Evolutionary conservation across 2,329 filamentous ascomycete species (phyloP).

Genomic region (Nigrograna mackinnonii): DNA sequence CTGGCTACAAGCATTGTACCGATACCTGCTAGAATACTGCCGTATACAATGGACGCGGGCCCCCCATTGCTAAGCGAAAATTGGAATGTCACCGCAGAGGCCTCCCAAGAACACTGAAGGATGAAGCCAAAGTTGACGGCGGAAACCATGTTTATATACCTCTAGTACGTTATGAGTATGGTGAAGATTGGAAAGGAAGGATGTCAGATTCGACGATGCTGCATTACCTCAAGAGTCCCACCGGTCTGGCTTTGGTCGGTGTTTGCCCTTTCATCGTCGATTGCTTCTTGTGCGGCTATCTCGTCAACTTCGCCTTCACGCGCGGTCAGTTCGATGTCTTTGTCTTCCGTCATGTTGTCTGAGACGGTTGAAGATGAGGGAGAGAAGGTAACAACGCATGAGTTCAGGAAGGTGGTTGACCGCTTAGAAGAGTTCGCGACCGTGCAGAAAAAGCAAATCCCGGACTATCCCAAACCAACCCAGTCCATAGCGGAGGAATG

Average conservation of each 20-base stretch:
- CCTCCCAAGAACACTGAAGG: slow-evolving; percentile 27
- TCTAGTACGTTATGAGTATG: too few species aligned
- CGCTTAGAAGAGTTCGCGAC: background rate
- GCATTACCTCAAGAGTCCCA: slow-evolving; percentile 20
- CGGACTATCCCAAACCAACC: background rate
- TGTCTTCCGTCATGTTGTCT: slow-evolving; percentile 7
- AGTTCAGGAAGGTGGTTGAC: background rate
- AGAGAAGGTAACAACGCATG: background rate
- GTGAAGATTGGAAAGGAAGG: too few species aligned
- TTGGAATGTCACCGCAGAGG: slow-evolving; percentile 28
- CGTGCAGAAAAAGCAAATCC: background rate
- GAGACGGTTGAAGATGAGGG: background rate
- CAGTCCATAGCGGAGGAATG: background rate
- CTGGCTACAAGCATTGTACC: slow-evolving; percentile 34
- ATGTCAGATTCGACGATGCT: too few species aligned
- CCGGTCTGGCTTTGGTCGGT: slow-evolving; percentile 12
- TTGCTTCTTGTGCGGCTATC: slow-evolving; percentile 14
- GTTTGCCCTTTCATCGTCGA: slow-evolving; percentile 15
- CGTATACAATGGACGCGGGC: slow-evolving; percentile 32
- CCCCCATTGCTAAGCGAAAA: slow-evolving; percentile 32
- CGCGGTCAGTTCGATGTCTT: slow-evolving; percentile 16
- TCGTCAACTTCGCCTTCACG: slow-evolving; percentile 13
- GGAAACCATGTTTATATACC: slow-evolving; percentile 28
- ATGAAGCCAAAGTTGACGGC: slow-evolving; percentile 27
- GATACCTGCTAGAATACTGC: slow-evolving; percentile 25